Evolutionary conservation across 2,329 filamentous ascomycete genomes (phyloP).

Genomic region (Didymella segeticola): DNA sequence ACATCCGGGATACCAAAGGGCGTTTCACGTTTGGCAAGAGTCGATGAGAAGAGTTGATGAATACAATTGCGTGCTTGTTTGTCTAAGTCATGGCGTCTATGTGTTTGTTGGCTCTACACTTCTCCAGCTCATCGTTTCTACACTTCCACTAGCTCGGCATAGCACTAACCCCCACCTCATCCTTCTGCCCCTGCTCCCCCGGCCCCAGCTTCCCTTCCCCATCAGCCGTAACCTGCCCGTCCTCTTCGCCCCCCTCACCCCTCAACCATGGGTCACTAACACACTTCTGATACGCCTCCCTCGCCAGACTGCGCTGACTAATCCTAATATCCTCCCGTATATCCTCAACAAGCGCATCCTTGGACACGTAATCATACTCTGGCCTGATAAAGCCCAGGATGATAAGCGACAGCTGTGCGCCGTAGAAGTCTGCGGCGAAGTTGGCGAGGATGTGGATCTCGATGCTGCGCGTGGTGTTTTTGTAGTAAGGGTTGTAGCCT

Average conservation of each 20-base stretch:
- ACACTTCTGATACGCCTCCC: slow-evolving; percentile 66
- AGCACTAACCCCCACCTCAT: slow-evolving; percentile 16
- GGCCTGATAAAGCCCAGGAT: slow-evolving; percentile 88
- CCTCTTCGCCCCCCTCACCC: slow-evolving; percentile 22
- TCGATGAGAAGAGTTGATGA: too few relatives aligned
- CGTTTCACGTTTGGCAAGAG: not conserved
- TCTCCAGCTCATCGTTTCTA: too few relatives aligned
- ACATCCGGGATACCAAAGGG: not conserved
- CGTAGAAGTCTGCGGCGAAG: slow-evolving; percentile 86
- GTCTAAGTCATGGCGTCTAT: not conserved
- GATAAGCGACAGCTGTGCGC: slow-evolving; percentile 75
- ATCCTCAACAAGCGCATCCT: slow-evolving; percentile 85
- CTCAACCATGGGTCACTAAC: slow-evolving; percentile 55
- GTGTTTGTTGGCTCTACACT: too few relatives aligned
- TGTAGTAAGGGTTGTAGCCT: slow-evolving; percentile 97
- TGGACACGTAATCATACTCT: slow-evolving; percentile 84
- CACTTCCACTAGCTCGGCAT: slow-evolving; percentile 24
- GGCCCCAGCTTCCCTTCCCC: not conserved
- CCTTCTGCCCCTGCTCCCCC: slow-evolving; percentile 13
- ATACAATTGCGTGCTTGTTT: not conserved
- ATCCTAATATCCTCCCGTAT: slow-evolving; percentile 90
- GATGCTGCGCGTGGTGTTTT: slow-evolving; percentile 83
- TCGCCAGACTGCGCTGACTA: slow-evolving; percentile 72
- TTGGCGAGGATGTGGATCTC: slow-evolving; percentile 87
- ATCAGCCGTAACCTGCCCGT: slow-evolving; percentile 1